Conservation (phyloP, 2,329 filamentous ascomycete species). For the Fusarium brachygibbosum region DNA sequence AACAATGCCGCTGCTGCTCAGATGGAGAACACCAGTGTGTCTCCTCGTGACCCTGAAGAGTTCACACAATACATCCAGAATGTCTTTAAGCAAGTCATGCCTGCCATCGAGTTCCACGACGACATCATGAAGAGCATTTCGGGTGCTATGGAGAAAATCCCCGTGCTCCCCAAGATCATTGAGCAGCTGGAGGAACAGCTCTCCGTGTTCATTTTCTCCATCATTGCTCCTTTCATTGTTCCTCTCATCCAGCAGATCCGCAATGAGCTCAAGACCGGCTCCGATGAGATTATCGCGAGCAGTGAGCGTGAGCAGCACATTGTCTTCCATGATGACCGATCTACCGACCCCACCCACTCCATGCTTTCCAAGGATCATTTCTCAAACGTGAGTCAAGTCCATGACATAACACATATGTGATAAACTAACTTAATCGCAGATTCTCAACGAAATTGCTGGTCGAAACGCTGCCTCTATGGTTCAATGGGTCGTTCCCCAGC, state of each 20-base stretch:
- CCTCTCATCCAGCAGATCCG: conserved; percentile 91
- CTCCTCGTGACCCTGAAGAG: conserved; percentile 84
- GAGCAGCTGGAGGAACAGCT: conserved; percentile 90
- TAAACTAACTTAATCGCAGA: conserved; percentile 51
- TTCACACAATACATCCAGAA: conserved; percentile 83
- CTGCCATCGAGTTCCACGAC: conserved; percentile 91
- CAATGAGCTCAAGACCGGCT: conserved; percentile 86
- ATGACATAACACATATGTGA: neutral
- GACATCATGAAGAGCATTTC: conserved; percentile 85
- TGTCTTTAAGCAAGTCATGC: conserved; percentile 84
- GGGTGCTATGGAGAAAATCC: conserved; percentile 85
- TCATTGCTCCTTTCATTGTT: conserved; percentile 88
- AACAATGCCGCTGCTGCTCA: conserved; percentile 80
- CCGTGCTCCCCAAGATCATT: conserved; percentile 84
- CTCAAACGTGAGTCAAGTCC: conserved; percentile 71
- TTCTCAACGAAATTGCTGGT: conserved; percentile 90
- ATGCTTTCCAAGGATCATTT: conserved; percentile 98
- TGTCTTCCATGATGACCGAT: conserved; percentile 84
- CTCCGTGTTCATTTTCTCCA: conserved; percentile 90
- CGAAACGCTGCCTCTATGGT: conserved; percentile 83
- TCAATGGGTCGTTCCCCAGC: conserved; percentile 87
- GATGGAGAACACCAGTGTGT: conserved; percentile 79
- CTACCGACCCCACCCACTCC: conserved; percentile 88
- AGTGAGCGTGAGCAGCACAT: conserved; percentile 86
- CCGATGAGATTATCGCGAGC: conserved; percentile 87